Percentiles rank a stretch among this genome's conserved stretches.
These are phyloP conservation scores for Ascocoryne sarcoides DNA, from an alignment of 2,329 filamentous ascomycete species.

Conservation along the genomic window DNA sequence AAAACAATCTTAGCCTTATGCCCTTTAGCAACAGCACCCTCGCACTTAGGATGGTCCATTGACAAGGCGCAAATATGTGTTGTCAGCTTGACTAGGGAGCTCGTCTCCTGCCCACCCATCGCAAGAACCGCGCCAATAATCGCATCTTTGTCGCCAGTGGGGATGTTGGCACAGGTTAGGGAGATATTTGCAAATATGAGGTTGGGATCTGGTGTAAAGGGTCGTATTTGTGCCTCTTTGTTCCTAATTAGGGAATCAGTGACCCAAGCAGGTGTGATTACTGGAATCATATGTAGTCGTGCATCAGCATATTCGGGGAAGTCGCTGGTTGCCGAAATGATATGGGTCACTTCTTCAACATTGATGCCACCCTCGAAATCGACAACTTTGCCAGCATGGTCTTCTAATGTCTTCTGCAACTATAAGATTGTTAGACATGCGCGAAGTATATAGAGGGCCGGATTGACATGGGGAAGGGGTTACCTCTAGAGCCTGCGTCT, in stretches of 20 bases:
- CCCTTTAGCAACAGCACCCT: conserved; percentile 52
- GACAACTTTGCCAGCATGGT: conserved; percentile 30
- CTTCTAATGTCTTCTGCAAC: conserved; percentile 21
- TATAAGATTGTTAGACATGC: conserved; percentile 5
- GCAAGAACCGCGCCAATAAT: conserved; percentile 85
- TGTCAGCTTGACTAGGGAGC: conserved; percentile 60
- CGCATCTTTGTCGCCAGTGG: conserved; percentile 78
- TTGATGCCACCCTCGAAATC: conserved; percentile 31
- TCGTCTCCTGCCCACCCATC: conserved; percentile 74
- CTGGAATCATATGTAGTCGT: conserved; percentile 68
- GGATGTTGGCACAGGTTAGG: conserved; percentile 76
- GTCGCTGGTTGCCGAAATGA: conserved; percentile 72
- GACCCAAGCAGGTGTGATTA: conserved; percentile 79
- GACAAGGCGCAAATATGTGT: conserved; percentile 85
- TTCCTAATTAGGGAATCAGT: conserved; percentile 57
- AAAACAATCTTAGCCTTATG: conserved; percentile 75
- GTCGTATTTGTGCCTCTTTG: conserved; percentile 68
- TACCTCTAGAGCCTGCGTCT: conserved; percentile 16
- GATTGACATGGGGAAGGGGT: conserved; percentile 1
- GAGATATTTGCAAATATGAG: conserved; percentile 83
- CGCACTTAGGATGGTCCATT: conserved; percentile 64
- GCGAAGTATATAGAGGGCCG: neutral
- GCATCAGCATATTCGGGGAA: conserved; percentile 79
- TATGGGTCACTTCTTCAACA: conserved; percentile 47
- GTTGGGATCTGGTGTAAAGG: conserved; percentile 82